Conservation (phyloP, 2,329 filamentous ascomycete species). For the Neocatenulostroma microsporum region DNA sequence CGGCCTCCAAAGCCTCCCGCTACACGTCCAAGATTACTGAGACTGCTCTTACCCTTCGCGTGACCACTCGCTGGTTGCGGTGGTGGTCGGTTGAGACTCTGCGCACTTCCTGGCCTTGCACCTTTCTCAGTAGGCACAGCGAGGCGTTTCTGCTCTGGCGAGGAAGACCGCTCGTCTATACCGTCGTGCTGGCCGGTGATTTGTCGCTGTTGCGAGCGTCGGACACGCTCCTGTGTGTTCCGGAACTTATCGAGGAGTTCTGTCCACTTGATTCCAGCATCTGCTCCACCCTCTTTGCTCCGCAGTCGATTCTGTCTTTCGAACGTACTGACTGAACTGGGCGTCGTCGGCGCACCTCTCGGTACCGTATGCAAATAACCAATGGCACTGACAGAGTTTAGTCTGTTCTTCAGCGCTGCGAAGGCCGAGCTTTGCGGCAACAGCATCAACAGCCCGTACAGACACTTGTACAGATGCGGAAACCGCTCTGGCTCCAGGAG, state of each 20-base stretch:
- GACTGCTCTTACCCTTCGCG: conserved; percentile 31
- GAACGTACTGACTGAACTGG: conserved; percentile 34
- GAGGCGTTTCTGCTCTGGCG: conserved; percentile 16
- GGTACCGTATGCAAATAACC: conserved; percentile 82
- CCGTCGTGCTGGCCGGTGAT: conserved; percentile 19
- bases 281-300: conserved; percentile 53
- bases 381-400: conserved; percentile 96
- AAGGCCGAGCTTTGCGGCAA: conserved; percentile 97
- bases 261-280: conserved; percentile 73
- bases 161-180: conserved; percentile 14
- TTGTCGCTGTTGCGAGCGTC: conserved; percentile 52
- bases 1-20: conserved; percentile 35
- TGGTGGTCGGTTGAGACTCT: conserved; percentile 16
- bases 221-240: conserved; percentile 76
- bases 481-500: conserved; percentile 91
- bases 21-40: conserved; percentile 39
- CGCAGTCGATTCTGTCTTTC: conserved; percentile 63
- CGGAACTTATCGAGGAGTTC: conserved; percentile 94
- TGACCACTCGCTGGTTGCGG: conserved; percentile 14
- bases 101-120: conserved; percentile 5
- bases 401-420: conserved; percentile 87
- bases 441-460: conserved; percentile 95
- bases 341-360: conserved; percentile 28
- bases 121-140: conserved; percentile 3
- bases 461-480: conserved; percentile 80